Evolutionary conservation across 306 rosid species (phyloP).

Genomic region (Vigna hirtella): DNA sequence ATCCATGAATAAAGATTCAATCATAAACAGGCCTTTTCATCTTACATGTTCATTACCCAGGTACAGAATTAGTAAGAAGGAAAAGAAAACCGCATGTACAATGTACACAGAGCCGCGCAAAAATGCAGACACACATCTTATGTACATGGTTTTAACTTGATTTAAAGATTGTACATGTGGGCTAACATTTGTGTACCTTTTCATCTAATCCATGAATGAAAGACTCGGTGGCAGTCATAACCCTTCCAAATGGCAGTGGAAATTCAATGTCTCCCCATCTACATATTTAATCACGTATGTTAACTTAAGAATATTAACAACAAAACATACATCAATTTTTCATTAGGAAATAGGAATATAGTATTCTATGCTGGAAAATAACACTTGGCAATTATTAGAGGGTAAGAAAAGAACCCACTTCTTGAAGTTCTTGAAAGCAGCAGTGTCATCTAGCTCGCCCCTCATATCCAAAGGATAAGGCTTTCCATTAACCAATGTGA

Average conservation of each 20-base stretch:
- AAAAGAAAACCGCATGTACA: not conserved
- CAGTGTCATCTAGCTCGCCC: conserved; percentile 97
- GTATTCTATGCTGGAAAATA: conserved; percentile 8
- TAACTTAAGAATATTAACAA: conserved; percentile 16
- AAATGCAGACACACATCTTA: not conserved
- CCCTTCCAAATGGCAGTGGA: conserved; percentile 97
- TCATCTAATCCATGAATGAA: conserved; percentile 89
- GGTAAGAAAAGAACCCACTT: conserved; percentile 60
- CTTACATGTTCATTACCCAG: not conserved
- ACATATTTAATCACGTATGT: conserved; percentile 40
- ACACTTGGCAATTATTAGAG: conserved; percentile 25
- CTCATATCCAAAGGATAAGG: conserved; percentile 99
- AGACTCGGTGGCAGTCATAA: conserved; percentile 84
- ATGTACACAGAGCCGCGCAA: not conserved
- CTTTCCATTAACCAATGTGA: conserved; percentile 85
- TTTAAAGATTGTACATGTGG: conserved; percentile 31
- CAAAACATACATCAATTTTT: conserved; percentile 10
- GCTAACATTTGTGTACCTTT: conserved; percentile 64
- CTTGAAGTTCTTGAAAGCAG: conserved; percentile 96
- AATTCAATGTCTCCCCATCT: conserved; percentile 93
- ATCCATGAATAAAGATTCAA: conserved; percentile 76
- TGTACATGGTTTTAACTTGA: conserved; percentile 14
- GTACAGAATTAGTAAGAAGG: not conserved
- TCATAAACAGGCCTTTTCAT: not conserved
- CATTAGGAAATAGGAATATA: conserved; percentile 20